phyloP scores from a whole-genome alignment of 306 rosid genomes.

The Dryas alaskensis region DNA sequence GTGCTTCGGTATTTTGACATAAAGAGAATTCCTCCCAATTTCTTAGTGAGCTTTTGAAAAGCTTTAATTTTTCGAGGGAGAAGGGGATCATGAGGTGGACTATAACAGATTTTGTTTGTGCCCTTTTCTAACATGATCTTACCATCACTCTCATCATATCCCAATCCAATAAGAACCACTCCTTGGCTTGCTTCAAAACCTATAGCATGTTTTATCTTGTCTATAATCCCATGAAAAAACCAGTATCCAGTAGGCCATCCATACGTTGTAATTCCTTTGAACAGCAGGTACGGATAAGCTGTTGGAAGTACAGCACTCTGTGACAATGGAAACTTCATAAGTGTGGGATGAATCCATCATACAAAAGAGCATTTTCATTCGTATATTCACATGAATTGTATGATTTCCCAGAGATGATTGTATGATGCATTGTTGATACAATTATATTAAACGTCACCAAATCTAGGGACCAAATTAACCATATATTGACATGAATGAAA shows the following conservation, averaged over 20 bases:
- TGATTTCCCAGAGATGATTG: not conserved
- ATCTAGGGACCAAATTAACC: not conserved
- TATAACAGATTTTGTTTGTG: slow-evolving; percentile 29
- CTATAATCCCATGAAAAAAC: slow-evolving; percentile 40
- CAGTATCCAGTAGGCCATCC: slow-evolving; percentile 39
- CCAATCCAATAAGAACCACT: slow-evolving; percentile 31
- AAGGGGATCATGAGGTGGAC: slow-evolving; percentile 31
- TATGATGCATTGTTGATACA: not conserved
- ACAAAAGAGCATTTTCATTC: not conserved
- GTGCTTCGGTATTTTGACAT: slow-evolving; percentile 36
- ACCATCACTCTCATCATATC: slow-evolving; percentile 33
- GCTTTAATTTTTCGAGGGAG: slow-evolving; percentile 32
- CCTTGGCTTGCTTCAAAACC: slow-evolving; percentile 31
- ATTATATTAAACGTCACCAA: not conserved
- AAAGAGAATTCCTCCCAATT: slow-evolving; percentile 36
- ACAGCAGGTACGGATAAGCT: slow-evolving; percentile 33
- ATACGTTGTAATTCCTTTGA: slow-evolving; percentile 37
- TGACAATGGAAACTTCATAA: slow-evolving; percentile 17
- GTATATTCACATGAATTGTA: too few species aligned
- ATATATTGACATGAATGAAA: not conserved
- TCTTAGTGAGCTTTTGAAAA: slow-evolving; percentile 33
- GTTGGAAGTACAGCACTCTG: slow-evolving; percentile 41
- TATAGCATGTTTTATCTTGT: slow-evolving; percentile 30
- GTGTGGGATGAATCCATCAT: not conserved
- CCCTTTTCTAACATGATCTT: slow-evolving; percentile 25